Evolutionary conservation across 345 rosid genomes (phyloP), one percentile per base, ranked within the genome.

Genomic region (Schrenkiella parvula): DNA sequence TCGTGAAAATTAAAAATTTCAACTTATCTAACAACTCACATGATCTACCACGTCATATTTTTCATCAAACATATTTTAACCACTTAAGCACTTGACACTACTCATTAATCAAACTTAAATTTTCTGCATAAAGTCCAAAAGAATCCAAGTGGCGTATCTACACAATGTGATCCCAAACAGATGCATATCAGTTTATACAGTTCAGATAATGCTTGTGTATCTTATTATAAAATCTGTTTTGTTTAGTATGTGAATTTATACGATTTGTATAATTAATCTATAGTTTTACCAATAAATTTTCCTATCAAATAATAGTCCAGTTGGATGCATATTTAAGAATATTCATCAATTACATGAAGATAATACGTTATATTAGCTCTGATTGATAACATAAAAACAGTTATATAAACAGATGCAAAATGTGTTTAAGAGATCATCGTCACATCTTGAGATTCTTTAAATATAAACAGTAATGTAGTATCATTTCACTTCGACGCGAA

Each of bases 11-110:
- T 8, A 18, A 46, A 65, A 65, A 52, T 56, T 46, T 4, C 26
- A 57, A 57, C 42, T 19, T 38, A 73, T 73, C 66, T 58, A 66
- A 66, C 78, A 57, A 66, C 67, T 66, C 67, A 66, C 61, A 74
- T 74, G 72, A 66, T 57, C 67, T 48, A 55, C 48, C 17, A 31
- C 42, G 59, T 34, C 15, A 43, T 21, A 32, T 69, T 22, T 58
- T 14, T n/a, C 43, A 15, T 51, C 15, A 64, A 55, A 8, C 48
- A 47, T 57, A 26, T 57, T 3, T 41, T 47, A 58, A 47, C 66
- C 23, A 39, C 22, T 64, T 44, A 62, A 71, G 8, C 63, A 29
- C 57, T 55, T 14, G 9, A 23, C 41, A 15, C 46, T 55, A 72
- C 39, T 54, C 29, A 23, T 34, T 25, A 9, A 53, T 53, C 34